These are phyloP conservation scores for Tylopilus vinaceipallidus DNA, from an alignment of 768 basidiomycete species.

Conservation along the genomic window DNA sequence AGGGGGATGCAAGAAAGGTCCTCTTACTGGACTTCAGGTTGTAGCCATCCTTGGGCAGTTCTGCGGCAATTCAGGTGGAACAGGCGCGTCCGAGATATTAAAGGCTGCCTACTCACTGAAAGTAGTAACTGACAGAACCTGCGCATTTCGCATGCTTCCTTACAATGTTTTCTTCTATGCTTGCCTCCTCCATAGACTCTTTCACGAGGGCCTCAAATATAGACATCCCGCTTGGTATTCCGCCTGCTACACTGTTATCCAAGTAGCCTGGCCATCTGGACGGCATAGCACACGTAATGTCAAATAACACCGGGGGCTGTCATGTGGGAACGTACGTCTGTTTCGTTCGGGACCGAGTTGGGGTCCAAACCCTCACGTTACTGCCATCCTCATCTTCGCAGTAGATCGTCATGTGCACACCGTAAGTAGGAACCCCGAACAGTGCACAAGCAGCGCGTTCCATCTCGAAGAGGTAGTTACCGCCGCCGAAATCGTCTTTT, in stretches of 20 bases:
- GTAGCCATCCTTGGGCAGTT: constrained; percentile 55
- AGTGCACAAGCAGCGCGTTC: constrained; percentile 87
- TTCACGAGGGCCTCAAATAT: constrained; percentile 78
- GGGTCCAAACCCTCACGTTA: constrained; percentile 75
- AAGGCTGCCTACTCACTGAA: constrained; percentile 42
- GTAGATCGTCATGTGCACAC: constrained; percentile 86
- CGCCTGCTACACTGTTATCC: constrained; percentile 92
- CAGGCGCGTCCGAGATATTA: not conserved
- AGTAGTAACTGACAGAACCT: constrained; percentile 83
- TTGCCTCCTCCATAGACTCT: constrained; percentile 94
- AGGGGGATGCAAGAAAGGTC: not conserved
- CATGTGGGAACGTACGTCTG: constrained; percentile 61
- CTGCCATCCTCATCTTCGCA: constrained; percentile 35
- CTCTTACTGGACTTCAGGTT: constrained; percentile 80
- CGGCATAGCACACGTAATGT: not conserved
- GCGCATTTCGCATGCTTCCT: constrained; percentile 53
- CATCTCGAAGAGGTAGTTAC: constrained; percentile 82
- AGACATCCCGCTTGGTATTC: constrained; percentile 78
- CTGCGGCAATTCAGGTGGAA: constrained; percentile 10
- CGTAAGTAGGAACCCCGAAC: constrained; percentile 89
- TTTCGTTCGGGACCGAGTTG: constrained; percentile 81
- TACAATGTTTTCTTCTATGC: constrained; percentile 65
- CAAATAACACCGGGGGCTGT: not conserved
- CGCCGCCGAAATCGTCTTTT: constrained; percentile 29
- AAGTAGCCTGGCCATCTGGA: constrained; percentile 78